These are phyloP conservation scores for Cucurbita maxima DNA, from an alignment of 306 rosid species.

Conservation along the genomic window DNA sequence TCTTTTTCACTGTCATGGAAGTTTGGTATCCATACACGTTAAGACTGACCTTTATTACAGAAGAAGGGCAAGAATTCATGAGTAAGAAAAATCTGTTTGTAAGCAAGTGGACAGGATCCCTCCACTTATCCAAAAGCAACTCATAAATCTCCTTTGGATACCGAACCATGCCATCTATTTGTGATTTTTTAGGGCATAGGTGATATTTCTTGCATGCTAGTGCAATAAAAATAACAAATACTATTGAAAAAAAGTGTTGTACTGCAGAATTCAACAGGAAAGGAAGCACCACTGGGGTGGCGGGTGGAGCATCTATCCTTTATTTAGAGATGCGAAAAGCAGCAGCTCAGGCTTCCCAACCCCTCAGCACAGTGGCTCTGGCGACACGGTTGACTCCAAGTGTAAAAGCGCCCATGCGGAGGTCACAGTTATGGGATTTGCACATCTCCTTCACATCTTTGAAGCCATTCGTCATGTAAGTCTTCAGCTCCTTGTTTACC, in stretches of 20 bases:
- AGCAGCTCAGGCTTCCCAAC: constrained; percentile 73
- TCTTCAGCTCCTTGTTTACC: constrained; percentile 57
- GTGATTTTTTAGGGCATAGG: background rate
- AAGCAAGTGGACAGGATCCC: background rate
- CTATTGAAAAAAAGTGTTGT: background rate
- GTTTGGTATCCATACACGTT: background rate
- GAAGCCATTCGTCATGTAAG: constrained; percentile 71
- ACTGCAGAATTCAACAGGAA: background rate
- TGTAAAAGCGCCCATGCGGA: constrained; percentile 93
- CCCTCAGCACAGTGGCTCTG: constrained; percentile 72
- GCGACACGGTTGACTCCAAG: constrained; percentile 82
- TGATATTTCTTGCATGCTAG: background rate
- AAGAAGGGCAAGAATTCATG: background rate
- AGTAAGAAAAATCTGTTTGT: background rate
- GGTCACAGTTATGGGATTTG: constrained; percentile 55
- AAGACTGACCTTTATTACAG: background rate
- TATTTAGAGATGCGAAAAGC: background rate
- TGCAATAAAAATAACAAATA: background rate
- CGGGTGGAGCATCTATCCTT: background rate
- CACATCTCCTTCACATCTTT: constrained; percentile 83
- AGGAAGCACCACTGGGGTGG: background rate
- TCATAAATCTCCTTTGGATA: background rate
- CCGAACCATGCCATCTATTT: background rate
- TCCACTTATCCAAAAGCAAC: background rate
- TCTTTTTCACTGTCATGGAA: background rate